Conservation (phyloP, 768 basidiomycete genomes). For the Phanerodontia chrysosporium region DNA sequence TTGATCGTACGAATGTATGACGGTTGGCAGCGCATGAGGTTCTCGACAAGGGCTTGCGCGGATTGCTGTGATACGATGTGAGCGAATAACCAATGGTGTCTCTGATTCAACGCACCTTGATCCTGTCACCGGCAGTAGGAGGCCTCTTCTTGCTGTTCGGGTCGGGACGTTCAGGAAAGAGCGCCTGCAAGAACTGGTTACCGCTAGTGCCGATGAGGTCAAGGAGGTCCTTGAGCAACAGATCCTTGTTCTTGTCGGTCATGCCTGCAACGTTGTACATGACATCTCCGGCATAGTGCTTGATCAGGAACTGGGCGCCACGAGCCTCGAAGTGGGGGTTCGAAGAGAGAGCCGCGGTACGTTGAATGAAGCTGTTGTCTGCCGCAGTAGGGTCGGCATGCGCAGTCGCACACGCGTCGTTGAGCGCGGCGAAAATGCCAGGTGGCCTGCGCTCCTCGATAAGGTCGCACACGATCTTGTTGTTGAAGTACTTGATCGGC, state of each 20-base stretch:
- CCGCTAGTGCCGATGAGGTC: constrained; percentile 80
- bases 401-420: constrained; percentile 98
- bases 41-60: constrained; percentile 94
- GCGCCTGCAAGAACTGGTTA: constrained; percentile 79
- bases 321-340: constrained; percentile 95
- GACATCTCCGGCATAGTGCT: constrained; percentile 97
- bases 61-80: constrained; percentile 51
- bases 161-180: constrained; percentile 95
- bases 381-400: constrained; percentile 96
- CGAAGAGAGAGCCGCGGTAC: constrained; percentile 72
- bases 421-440: constrained; percentile 95
- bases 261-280: constrained; percentile 97
- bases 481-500: constrained; percentile 98
- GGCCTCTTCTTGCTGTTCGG: constrained; percentile 97
- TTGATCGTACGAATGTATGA: constrained; percentile 99
- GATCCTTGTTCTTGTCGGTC: constrained; percentile 99
- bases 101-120: constrained; percentile 84
- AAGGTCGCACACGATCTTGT: constrained; percentile 96
- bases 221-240: constrained; percentile 89
- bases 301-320: constrained; percentile 90
- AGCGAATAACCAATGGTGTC: too few relatives aligned
- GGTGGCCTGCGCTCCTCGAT: constrained; percentile 96
- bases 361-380: constrained; percentile 94
- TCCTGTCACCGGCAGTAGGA: constrained; percentile 96
- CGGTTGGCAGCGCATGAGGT: constrained; percentile 95